Evolutionary conservation across 2,329 filamentous ascomycete genomes (phyloP).

Genomic region (Trichoderma polysporum): DNA sequence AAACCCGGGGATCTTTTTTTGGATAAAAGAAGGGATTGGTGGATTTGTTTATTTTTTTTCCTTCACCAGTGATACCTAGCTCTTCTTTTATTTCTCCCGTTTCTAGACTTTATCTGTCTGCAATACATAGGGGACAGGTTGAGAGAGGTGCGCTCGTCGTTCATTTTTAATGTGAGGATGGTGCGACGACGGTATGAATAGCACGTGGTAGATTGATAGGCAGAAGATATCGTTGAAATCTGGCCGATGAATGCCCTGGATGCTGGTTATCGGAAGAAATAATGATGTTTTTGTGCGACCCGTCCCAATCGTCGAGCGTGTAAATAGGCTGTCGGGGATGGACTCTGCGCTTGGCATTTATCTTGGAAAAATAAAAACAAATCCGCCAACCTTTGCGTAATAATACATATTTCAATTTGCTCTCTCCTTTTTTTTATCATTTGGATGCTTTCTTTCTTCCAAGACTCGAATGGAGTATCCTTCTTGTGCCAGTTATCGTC

Average conservation of each 20-base stretch:
- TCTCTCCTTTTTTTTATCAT: neutral
- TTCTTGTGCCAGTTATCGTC: neutral
- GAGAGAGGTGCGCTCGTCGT: neutral
- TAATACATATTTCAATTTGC: neutral
- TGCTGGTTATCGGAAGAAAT: neutral
- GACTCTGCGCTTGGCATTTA: neutral
- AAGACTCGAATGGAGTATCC: neutral
- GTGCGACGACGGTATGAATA: neutral
- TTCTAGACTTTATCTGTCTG: neutral
- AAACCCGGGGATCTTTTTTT: neutral
- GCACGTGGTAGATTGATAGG: constrained; percentile 2
- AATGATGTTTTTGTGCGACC: neutral
- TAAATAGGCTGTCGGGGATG: neutral
- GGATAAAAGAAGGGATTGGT: constrained; percentile 7
- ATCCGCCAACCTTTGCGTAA: no score
- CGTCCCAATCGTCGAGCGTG: neutral
- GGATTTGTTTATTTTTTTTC: constrained; percentile 3
- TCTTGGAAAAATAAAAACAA: neutral
- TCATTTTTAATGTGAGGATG: neutral
- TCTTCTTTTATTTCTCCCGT: neutral
- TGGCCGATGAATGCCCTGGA: neutral
- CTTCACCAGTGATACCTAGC: constrained; percentile 19
- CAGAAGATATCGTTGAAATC: neutral
- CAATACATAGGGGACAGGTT: neutral
- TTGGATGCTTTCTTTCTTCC: neutral